Conservation (phyloP, 768 basidiomycete genomes). For the Xerocomellus chrysenteron region DNA sequence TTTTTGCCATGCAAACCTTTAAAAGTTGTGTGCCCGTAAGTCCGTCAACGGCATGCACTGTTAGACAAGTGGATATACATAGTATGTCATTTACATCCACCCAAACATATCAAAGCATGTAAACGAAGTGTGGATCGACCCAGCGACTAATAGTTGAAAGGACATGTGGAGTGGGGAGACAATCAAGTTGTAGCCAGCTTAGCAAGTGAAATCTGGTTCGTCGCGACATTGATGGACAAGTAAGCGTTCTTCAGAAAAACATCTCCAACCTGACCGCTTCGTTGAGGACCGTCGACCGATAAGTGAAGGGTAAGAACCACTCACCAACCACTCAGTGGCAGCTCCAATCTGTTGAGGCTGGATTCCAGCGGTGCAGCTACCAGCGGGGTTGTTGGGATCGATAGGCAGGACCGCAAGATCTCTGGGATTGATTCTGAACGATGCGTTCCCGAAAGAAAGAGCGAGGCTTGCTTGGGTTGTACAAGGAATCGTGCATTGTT, state of each 20-base stretch:
- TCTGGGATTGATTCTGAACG: constrained; percentile 62
- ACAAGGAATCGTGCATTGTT: constrained; percentile 66
- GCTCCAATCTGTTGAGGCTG: constrained; percentile 59
- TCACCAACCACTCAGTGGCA: constrained; percentile 65
- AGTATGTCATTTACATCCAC: constrained; percentile 1
- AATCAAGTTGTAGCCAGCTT: constrained; percentile 40
- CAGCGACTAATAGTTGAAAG: constrained; percentile 2
- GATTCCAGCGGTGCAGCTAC: constrained; percentile 73
- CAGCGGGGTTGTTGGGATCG: constrained; percentile 47
- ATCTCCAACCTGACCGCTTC: constrained; percentile 50
- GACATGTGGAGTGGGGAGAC: background rate
- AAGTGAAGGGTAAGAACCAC: constrained; percentile 21
- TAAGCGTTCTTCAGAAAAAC: constrained; percentile 79
- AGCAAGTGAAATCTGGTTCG: constrained; percentile 61
- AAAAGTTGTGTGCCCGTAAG: background rate
- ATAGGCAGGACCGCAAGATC: constrained; percentile 63
- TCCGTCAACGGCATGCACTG: background rate
- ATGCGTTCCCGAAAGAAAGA: constrained; percentile 55
- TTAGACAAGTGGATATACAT: background rate
- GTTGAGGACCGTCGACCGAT: background rate
- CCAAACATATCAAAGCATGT: background rate
- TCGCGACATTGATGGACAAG: constrained; percentile 59
- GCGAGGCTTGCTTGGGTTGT: constrained; percentile 51
- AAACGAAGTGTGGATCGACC: constrained; percentile 4
- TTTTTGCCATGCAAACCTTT: background rate